Evolutionary conservation across 2,329 filamentous ascomycete species (phyloP).

Genomic region (Claviceps sp.): DNA sequence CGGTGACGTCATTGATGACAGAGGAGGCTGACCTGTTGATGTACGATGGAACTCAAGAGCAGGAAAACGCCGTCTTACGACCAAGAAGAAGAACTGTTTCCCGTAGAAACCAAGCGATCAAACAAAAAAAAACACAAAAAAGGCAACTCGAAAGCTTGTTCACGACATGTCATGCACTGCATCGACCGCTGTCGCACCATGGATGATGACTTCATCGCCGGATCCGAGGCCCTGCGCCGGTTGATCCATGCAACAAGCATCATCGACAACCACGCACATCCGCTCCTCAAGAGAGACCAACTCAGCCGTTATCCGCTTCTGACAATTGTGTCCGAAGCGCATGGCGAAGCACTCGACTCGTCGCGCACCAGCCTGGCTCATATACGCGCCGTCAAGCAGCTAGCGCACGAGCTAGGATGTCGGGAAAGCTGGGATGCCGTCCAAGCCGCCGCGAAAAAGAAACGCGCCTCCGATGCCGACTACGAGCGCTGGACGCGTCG

Average conservation of each 20-base stretch:
- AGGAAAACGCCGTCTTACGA: too few species aligned
- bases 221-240: slow-evolving; percentile 13
- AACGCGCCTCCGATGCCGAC: slow-evolving; percentile 23
- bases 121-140: not conserved
- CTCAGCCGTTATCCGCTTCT: slow-evolving; percentile 34
- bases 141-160: too few species aligned
- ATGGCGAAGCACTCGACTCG: slow-evolving; percentile 51
- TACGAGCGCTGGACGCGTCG: slow-evolving; percentile 44
- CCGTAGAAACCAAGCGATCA: not conserved
- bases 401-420: slow-evolving; percentile 51
- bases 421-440: slow-evolving; percentile 47
- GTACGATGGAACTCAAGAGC: too few species aligned
- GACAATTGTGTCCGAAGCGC: slow-evolving; percentile 59
- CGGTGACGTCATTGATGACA: too few species aligned
- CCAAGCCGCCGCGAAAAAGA: slow-evolving; percentile 27
- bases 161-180: not conserved
- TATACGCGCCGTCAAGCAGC: slow-evolving; percentile 54
- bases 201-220: not conserved
- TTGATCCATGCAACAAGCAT: slow-evolving; percentile 45
- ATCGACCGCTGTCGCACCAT: not conserved
- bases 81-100: too few species aligned
- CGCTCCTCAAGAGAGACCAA: slow-evolving; percentile 42
- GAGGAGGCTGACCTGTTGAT: too few species aligned
- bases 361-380: slow-evolving; percentile 52
- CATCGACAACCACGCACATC: slow-evolving; percentile 63